These are phyloP conservation scores for Epichloe sp. DNA, from an alignment of 2,329 filamentous ascomycete species.

Conservation along the genomic window DNA sequence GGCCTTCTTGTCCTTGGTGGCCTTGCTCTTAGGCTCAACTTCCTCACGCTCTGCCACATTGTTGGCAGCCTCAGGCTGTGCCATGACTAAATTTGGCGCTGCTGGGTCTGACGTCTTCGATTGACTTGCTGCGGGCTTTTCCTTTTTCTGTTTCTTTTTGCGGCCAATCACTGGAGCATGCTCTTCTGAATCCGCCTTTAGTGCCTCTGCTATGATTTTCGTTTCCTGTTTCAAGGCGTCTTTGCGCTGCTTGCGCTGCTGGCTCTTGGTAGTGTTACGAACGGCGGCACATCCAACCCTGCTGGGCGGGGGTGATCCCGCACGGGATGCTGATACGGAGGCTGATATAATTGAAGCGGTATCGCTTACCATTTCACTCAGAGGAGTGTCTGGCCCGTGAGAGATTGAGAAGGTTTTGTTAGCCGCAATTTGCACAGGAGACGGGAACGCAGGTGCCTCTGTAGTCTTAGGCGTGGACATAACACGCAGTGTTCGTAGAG, in stretches of 20 bases:
- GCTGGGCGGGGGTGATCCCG: constrained; percentile 57
- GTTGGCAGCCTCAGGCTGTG: background rate
- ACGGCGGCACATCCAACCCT: constrained; percentile 58
- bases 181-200: constrained; percentile 40
- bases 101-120: constrained; percentile 2
- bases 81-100: background rate
- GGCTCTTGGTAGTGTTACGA: constrained; percentile 60
- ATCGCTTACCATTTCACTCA: constrained; percentile 64
- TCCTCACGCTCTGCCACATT: constrained; percentile 5
- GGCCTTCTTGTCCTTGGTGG: constrained; percentile 19
- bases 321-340: constrained; percentile 53
- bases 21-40: constrained; percentile 15
- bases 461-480: constrained; percentile 39
- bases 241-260: constrained; percentile 63
- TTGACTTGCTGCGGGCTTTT: constrained; percentile 28
- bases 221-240: constrained; percentile 53
- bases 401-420: constrained; percentile 18
- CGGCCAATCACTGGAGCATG: constrained; percentile 63
- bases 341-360: constrained; percentile 61
- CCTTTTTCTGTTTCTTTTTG: constrained; percentile 83
- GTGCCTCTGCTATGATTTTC: constrained; percentile 35
- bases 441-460: constrained; percentile 35
- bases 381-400: constrained; percentile 56
- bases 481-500: constrained; percentile 55
- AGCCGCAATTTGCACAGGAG: constrained; percentile 16